Percentiles rank a stretch among this genome's conserved stretches.
Conservation (phyloP, 805 yeast species). For the Huiozyma naganishii region DNA sequence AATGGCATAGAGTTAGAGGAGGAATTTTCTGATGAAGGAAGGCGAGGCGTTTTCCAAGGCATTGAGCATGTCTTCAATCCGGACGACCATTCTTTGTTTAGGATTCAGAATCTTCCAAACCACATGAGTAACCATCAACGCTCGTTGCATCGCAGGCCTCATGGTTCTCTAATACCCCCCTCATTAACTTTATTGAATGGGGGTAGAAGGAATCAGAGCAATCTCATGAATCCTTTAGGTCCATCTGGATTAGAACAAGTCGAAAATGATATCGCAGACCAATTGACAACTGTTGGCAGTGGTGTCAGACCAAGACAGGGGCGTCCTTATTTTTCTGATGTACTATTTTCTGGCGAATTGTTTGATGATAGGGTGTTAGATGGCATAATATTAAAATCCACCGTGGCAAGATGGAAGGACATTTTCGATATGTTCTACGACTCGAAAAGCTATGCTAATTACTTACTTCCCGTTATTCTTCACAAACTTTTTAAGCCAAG, state of each 20-base stretch:
- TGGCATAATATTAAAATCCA: slow-evolving; percentile 32
- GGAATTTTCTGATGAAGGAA: slow-evolving; percentile 23
- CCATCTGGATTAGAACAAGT: slow-evolving; percentile 27
- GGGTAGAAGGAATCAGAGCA: slow-evolving; percentile 21
- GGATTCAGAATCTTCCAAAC: slow-evolving; percentile 15
- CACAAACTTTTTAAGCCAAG: slow-evolving; percentile 42
- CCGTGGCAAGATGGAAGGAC: slow-evolving; percentile 62
- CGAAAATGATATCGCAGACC: slow-evolving; percentile 23
- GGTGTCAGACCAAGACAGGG: slow-evolving; percentile 19
- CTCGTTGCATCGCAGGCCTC: slow-evolving; percentile 12
- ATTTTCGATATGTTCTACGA: slow-evolving; percentile 41
- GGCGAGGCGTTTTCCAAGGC: slow-evolving; percentile 25
- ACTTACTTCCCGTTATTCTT: slow-evolving; percentile 35
- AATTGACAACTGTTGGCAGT: slow-evolving; percentile 16
- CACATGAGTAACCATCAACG: slow-evolving; percentile 15
- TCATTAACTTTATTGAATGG: slow-evolving; percentile 22
- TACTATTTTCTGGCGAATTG: slow-evolving; percentile 23
- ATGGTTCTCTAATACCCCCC: slow-evolving; percentile 17
- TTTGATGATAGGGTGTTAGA: slow-evolving; percentile 24
- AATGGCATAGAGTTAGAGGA: slow-evolving; percentile 23
- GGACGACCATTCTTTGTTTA: slow-evolving; percentile 20
- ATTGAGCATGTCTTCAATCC: slow-evolving; percentile 24
- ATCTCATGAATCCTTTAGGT: slow-evolving; percentile 24
- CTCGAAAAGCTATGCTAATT: slow-evolving; percentile 27
- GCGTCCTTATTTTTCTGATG: slow-evolving; percentile 21